Conservation (phyloP, 2,329 filamentous ascomycete genomes). For the Talaromyces sp. region DNA sequence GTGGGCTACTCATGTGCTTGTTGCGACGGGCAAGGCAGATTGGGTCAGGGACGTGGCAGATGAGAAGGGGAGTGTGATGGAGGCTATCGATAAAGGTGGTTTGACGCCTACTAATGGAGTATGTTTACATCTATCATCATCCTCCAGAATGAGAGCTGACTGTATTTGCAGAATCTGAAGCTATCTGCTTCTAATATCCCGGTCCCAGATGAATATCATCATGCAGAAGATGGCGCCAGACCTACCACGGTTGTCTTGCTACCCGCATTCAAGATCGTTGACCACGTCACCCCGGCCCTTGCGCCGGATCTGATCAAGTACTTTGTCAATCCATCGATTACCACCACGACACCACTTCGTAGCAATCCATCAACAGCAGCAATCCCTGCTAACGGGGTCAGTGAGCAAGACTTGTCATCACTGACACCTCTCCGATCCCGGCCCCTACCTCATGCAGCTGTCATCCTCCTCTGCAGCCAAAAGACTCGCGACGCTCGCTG, state of each 20-base stretch:
- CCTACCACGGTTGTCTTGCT: slow-evolving; percentile 80
- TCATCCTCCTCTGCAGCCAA: slow-evolving; percentile 93
- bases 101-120: slow-evolving; percentile 44
- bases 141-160: not conserved
- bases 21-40: slow-evolving; percentile 93
- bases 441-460: slow-evolving; percentile 74
- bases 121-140: slow-evolving; percentile 19
- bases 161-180: slow-evolving; percentile 66
- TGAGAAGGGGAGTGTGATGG: slow-evolving; percentile 81
- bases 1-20: slow-evolving; percentile 84
- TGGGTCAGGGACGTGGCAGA: slow-evolving; percentile 88
- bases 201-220: slow-evolving; percentile 63
- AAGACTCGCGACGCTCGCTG: slow-evolving; percentile 91
- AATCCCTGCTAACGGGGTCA: slow-evolving; percentile 20
- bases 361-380: not conserved
- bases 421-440: slow-evolving; percentile 52
- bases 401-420: slow-evolving; percentile 27
- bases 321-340: slow-evolving; percentile 66
- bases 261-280: slow-evolving; percentile 77
- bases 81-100: slow-evolving; percentile 59
- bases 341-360: slow-evolving; percentile 70
- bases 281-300: slow-evolving; percentile 74
- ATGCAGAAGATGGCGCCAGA: slow-evolving; percentile 53
- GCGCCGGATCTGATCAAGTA: slow-evolving; percentile 68
- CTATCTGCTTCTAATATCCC: slow-evolving; percentile 90